Conservation (phyloP, 768 basidiomycete genomes). For the Fibroporia radiculosa region DNA sequence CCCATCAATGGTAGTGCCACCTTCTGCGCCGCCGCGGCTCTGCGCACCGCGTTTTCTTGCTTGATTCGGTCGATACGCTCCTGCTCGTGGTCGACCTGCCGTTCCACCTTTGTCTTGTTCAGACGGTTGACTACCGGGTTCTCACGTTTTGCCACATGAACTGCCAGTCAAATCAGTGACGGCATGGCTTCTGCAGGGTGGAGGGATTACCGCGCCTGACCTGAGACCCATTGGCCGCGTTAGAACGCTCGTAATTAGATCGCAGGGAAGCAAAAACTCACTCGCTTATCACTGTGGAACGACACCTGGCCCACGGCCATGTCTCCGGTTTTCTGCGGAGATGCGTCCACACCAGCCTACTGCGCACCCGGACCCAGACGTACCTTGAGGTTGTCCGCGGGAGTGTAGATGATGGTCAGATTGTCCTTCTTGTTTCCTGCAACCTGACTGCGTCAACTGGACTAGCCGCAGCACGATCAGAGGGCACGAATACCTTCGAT, state of each 20-base stretch:
- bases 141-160: constrained; percentile 73
- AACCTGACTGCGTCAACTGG: constrained; percentile 2
- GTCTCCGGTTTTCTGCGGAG: constrained; percentile 83
- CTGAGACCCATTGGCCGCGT: constrained; percentile 27
- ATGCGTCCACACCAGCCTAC: not conserved
- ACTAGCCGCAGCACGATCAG: not conserved
- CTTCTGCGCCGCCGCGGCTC: constrained; percentile 57
- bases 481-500: constrained; percentile 76
- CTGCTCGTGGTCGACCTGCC: constrained; percentile 83
- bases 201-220: constrained; percentile 64
- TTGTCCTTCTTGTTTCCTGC: constrained; percentile 95
- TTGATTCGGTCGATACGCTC: constrained; percentile 80
- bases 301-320: constrained; percentile 97
- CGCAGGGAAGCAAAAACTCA: constrained; percentile 32
- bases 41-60: constrained; percentile 56
- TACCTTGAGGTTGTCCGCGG: constrained; percentile 88
- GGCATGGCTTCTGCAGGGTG: not conserved
- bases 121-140: constrained; percentile 88
- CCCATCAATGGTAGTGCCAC: constrained; percentile 28
- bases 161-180: constrained; percentile 30
- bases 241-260: no score
- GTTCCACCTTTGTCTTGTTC: constrained; percentile 87
- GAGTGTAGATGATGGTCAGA: constrained; percentile 90
- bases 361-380: constrained; percentile 8
- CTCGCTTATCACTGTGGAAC: constrained; percentile 86